Evolutionary conservation across 768 basidiomycete genomes (phyloP).

Genomic region (Kwoniella dendrophila): DNA sequence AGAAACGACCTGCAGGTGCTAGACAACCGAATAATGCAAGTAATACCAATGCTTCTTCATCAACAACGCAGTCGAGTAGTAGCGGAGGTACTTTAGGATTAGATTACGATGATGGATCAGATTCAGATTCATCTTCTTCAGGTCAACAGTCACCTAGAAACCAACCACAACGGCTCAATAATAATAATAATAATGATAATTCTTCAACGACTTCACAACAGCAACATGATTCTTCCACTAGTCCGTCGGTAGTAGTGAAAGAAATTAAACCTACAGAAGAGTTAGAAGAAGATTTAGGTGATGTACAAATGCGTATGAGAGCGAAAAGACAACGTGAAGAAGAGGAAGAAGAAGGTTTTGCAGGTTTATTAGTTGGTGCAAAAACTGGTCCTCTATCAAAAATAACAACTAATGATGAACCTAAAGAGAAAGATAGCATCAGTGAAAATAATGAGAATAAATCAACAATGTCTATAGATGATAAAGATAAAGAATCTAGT

Average conservation of each 20-base stretch:
- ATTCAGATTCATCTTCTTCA: constrained; percentile 43
- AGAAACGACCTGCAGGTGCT: constrained; percentile 60
- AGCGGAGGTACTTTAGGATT: constrained; percentile 37
- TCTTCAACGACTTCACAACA: no score
- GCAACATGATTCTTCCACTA: no score
- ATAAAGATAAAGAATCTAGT: background rate
- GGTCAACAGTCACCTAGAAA: constrained; percentile 29
- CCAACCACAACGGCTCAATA: constrained; percentile 11
- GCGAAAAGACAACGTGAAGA: constrained; percentile 71
- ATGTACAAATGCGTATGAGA: constrained; percentile 61
- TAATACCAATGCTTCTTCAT: background rate
- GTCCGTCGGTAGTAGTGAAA: background rate
- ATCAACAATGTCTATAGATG: background rate
- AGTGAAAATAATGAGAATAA: background rate
- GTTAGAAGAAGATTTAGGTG: constrained; percentile 54
- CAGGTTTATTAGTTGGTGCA: constrained; percentile 37
- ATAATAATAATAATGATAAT: no score
- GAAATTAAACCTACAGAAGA: constrained; percentile 50
- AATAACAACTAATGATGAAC: background rate
- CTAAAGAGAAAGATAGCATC: constrained; percentile 10
- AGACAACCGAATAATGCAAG: constrained; percentile 6
- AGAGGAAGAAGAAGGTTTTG: constrained; percentile 66
- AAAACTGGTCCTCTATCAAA: background rate
- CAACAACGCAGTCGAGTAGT: background rate
- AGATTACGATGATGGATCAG: constrained; percentile 54